Evolutionary conservation across 2,329 filamentous ascomycete genomes (phyloP).

Genomic region (Monilinia fructigena): DNA sequence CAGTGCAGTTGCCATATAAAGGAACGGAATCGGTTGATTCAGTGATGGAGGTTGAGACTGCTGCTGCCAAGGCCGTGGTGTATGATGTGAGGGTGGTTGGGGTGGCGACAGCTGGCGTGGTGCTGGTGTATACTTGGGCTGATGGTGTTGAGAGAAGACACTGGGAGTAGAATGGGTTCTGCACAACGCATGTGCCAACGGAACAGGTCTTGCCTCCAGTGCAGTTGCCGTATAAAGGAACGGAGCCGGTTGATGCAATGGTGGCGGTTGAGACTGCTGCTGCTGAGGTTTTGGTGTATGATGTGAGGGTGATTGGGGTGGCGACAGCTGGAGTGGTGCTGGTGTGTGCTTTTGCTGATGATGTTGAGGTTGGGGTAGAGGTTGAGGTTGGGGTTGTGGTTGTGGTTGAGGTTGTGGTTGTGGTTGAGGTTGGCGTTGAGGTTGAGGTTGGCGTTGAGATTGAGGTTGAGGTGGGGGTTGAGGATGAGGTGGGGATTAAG

Average conservation of each 20-base stretch:
- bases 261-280: neutral
- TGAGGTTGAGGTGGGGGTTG: neutral
- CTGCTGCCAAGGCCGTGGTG: neutral
- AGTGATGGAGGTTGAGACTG: neutral
- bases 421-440: too few relatives aligned
- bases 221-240: conserved; percentile 8
- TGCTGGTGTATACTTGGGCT: neutral
- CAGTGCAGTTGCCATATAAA: conserved; percentile 6
- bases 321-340: neutral
- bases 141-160: neutral
- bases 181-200: neutral
- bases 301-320: neutral
- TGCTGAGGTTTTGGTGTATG: neutral
- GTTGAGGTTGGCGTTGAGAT: too few relatives aligned
- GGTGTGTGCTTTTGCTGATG: neutral
- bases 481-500: too few relatives aligned
- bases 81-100: neutral
- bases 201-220: neutral
- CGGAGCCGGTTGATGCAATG: neutral
- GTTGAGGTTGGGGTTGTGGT: too few relatives aligned
- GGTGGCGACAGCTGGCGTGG: neutral
- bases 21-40: neutral
- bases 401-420: too few relatives aligned
- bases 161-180: neutral
- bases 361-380: neutral